phyloP scores from a whole-genome alignment of 495 filamentous ascomycete genomes.

The Gamarada debralockiae region DNA sequence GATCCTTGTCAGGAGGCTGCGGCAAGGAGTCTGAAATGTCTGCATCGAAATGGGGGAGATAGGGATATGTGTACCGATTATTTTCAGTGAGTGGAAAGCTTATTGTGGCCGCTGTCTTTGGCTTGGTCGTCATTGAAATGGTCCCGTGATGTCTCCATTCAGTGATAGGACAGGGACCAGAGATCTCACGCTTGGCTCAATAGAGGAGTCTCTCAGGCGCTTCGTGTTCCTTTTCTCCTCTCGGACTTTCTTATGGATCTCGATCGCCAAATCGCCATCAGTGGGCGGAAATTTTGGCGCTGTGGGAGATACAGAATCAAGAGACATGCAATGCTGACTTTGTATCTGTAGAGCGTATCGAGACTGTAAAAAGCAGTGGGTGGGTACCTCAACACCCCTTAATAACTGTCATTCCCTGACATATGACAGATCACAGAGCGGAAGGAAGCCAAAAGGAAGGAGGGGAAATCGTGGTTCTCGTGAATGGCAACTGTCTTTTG shows the following conservation, averaged over 20 bases:
- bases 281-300: too few species aligned
- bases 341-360: conserved; percentile 69
- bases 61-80: conserved; percentile 87
- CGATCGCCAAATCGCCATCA: too few species aligned
- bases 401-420: conserved; percentile 6
- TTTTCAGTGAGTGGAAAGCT: conserved; percentile 71
- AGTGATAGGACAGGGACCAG: too few species aligned
- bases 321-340: conserved; percentile 3
- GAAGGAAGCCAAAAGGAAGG: conserved; percentile 42
- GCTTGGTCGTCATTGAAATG: too few species aligned
- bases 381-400: conserved; percentile 38
- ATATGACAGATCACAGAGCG: conserved; percentile 44
- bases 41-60: conserved; percentile 82
- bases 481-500: neutral
- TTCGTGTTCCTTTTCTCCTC: too few species aligned
- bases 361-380: conserved; percentile 93
- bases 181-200: too few species aligned
- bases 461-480: conserved; percentile 25
- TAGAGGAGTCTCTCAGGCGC: too few species aligned
- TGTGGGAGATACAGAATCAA: neutral
- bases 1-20: conserved; percentile 97
- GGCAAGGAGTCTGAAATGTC: conserved; percentile 74
- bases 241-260: too few species aligned
- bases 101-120: too few species aligned
- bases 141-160: too few species aligned